phyloP scores from a whole-genome alignment of 768 basidiomycete species.

The Boletus huronensis region DNA sequence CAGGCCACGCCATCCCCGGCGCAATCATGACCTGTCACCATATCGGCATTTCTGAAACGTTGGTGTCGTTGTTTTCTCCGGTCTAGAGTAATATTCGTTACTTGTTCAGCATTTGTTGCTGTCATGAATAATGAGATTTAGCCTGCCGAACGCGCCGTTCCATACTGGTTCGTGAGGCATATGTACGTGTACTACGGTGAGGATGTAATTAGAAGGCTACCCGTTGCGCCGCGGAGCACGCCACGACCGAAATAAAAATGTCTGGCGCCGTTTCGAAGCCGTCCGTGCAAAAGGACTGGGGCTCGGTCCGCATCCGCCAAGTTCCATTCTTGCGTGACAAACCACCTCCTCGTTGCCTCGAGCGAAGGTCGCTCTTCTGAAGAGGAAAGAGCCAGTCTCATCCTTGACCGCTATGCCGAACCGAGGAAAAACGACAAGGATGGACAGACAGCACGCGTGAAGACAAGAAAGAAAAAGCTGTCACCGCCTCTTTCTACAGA shows the following conservation, averaged over 20 bases:
- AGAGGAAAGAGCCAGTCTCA: constrained; percentile 26
- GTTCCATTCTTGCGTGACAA: constrained; percentile 24
- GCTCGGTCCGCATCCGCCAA: constrained; percentile 5
- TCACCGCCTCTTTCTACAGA: neutral
- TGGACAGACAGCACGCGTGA: constrained; percentile 18
- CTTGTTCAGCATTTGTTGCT: constrained; percentile 9
- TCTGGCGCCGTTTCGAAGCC: constrained; percentile 17
- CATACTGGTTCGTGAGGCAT: neutral
- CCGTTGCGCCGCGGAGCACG: too few relatives aligned
- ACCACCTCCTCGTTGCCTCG: constrained; percentile 31
- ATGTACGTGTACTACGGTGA: neutral
- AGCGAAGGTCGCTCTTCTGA: constrained; percentile 18
- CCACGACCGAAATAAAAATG: constrained; percentile 7
- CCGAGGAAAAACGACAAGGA: constrained; percentile 13
- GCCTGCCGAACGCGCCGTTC: neutral
- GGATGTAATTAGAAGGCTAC: neutral
- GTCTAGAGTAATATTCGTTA: constrained; percentile 22
- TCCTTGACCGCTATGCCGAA: constrained; percentile 7
- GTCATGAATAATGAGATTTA: constrained; percentile 19
- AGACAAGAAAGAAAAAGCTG: neutral
- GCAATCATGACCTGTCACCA: constrained; percentile 20
- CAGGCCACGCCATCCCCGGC: constrained; percentile 32
- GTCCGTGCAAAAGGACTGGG: neutral
- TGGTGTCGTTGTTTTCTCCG: neutral
- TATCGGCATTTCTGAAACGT: neutral